Base-by-base conservation (phyloP, 495 filamentous ascomycete genomes). In the Aspergillus nidulans region DNA sequence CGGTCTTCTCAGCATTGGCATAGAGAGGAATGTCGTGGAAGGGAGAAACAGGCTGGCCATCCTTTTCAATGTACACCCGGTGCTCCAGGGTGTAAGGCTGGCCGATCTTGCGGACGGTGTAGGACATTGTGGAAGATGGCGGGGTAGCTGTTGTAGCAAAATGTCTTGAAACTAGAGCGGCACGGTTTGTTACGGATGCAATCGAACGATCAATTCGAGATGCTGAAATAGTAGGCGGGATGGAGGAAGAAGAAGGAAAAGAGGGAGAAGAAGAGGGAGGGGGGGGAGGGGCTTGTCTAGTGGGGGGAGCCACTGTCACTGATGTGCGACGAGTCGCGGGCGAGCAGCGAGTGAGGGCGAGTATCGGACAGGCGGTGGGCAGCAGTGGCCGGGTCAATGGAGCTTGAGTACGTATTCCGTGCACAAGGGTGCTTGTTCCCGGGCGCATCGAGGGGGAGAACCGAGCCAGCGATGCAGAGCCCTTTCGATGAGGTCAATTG, bases 21-120 rank as follows among this genome's bases (percentile, higher is more conserved):
- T 89, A 97, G 65, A 99, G 87, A 38, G 95, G 95, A 55, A 99
- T 89, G 64, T 99, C 95, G 83, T 99, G 95, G 85, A 97, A 99
- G 59, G 92, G 87, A 51, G 91, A 97, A 68, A 97, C 68, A 50
- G 89, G 89, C 25, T 88, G 76, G 76, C 95, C 94, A 90, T 97
- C 90, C 77, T 92, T 90, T 83, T 97, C 94, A 66, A 97, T 83
- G 83, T 85, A 99, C 75, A 97, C 85, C 68, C 94, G 90, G 83
- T 97, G 88, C 79, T 97, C 95, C 66, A 97, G 81, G 51, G 94
- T 97, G 78, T 96, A 87, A 60, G 90, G 85, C 55, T 87, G 82
- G 59, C 83, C 95, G 64, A 96, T 81, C 82, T 94, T 97, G 71
- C 92, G 84, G 68, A 87, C 71, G 61, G 78, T 76, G 83, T 90